Conservation (phyloP, 495 filamentous ascomycete species). For the Hypoxylon intermedium region DNA sequence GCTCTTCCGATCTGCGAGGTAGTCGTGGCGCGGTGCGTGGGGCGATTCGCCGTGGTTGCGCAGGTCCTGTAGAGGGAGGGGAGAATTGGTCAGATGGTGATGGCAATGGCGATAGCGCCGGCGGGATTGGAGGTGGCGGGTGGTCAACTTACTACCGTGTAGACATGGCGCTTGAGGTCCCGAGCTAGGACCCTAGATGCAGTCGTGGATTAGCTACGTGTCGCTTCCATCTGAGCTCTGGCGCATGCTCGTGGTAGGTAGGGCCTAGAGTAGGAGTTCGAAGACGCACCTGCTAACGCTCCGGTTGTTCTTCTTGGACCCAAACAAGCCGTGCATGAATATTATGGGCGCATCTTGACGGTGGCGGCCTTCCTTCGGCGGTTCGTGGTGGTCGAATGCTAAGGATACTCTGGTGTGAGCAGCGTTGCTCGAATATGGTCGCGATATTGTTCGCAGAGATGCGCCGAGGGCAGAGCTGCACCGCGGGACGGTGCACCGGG, state of each 20-base stretch:
- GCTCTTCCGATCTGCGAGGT: too few relatives aligned
- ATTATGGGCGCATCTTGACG: constrained; percentile 71
- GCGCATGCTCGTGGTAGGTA: neutral
- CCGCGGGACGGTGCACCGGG: constrained; percentile 30
- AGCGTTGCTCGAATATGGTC: constrained; percentile 11
- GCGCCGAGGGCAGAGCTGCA: constrained; percentile 10
- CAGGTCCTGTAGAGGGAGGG: constrained; percentile 69
- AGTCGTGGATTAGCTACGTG: constrained; percentile 14
- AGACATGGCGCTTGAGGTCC: constrained; percentile 81
- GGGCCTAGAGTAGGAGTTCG: neutral
- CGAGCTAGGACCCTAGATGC: constrained; percentile 74
- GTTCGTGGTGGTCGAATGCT: constrained; percentile 66
- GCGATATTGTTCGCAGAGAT: constrained; percentile 26
- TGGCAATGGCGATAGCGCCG: neutral
- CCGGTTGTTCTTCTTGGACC: constrained; percentile 94
- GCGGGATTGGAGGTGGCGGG: neutral
- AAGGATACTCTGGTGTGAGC: constrained; percentile 46
- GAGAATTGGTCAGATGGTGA: constrained; percentile 14
- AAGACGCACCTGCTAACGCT: constrained; percentile 92
- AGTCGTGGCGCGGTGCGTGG: constrained; percentile 79
- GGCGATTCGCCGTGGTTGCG: constrained; percentile 94
- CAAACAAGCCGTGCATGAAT: constrained; percentile 93
- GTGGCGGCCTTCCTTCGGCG: constrained; percentile 48
- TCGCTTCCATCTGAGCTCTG: neutral
- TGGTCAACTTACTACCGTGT: constrained; percentile 71